Percentiles rank a stretch among this genome's conserved stretches.
phyloP scores from a whole-genome alignment of 2,329 filamentous ascomycete species.

The Passalora sequoiae region DNA sequence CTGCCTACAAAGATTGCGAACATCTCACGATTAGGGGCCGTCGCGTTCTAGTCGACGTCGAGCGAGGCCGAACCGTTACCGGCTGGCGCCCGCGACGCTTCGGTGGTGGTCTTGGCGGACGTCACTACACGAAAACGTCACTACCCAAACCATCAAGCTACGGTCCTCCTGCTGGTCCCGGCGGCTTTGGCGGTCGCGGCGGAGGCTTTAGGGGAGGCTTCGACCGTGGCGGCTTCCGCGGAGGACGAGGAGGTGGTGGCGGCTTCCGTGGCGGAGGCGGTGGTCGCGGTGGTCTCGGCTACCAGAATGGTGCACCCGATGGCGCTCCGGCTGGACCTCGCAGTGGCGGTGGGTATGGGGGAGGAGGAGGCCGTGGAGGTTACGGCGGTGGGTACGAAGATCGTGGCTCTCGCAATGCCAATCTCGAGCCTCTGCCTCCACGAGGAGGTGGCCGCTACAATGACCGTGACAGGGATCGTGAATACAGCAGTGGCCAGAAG shows the following conservation, averaged over 20 bases:
- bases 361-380: constrained; percentile 25
- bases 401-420: constrained; percentile 63
- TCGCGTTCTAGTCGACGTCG: constrained; percentile 89
- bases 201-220: constrained; percentile 55
- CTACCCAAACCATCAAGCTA: constrained; percentile 58
- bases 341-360: constrained; percentile 33
- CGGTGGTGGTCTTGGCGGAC: constrained; percentile 85
- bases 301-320: constrained; percentile 39
- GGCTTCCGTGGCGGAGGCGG: constrained; percentile 41
- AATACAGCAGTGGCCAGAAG: constrained; percentile 51
- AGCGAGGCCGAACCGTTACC: constrained; percentile 88
- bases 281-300: constrained; percentile 35
- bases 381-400: constrained; percentile 36
- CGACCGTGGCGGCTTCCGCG: constrained; percentile 48
- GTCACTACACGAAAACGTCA: constrained; percentile 82
- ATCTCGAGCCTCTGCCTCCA: constrained; percentile 75
- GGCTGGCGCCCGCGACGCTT: constrained; percentile 90
- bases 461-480: constrained; percentile 38
- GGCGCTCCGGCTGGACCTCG: constrained; percentile 47
- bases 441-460: constrained; percentile 48
- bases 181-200: constrained; percentile 39
- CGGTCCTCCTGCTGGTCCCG: constrained; percentile 51
- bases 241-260: constrained; percentile 50
- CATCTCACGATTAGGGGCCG: constrained; percentile 85
- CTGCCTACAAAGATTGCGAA: constrained; percentile 84